Conservation (phyloP, 2,329 filamentous ascomycete genomes). For the Cercospora zeina region DNA sequence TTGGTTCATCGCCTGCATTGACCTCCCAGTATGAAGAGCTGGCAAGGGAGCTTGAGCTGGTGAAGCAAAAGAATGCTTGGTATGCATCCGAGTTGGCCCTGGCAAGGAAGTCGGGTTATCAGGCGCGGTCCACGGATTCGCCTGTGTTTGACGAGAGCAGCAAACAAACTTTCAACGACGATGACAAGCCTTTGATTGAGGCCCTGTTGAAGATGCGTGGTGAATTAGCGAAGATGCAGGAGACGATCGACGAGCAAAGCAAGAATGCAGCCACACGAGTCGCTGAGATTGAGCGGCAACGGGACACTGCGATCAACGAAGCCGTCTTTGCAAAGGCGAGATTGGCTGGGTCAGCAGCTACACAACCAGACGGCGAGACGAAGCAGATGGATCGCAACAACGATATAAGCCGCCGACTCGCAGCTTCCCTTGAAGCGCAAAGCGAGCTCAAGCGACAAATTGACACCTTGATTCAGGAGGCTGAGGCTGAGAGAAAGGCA, state of each 20-base stretch:
- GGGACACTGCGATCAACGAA: conserved; percentile 91
- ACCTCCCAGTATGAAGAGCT: conserved; percentile 70
- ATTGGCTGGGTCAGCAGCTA: conserved; percentile 70
- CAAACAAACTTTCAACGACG: conserved; percentile 80
- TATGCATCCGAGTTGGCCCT: conserved; percentile 93
- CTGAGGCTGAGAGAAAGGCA: conserved; percentile 77
- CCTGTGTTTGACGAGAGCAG: conserved; percentile 74
- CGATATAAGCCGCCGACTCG: conserved; percentile 79
- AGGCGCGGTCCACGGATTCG: conserved; percentile 58
- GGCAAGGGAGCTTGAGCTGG: conserved; percentile 80
- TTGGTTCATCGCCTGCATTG: conserved; percentile 61
- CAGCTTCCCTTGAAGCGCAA: conserved; percentile 74
- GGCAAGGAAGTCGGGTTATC: conserved; percentile 86
- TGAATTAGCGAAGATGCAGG: conserved; percentile 86
- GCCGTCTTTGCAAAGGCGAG: conserved; percentile 94
- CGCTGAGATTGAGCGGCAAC: conserved; percentile 89
- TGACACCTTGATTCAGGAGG: conserved; percentile 66
- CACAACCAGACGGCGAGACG: conserved; percentile 55
- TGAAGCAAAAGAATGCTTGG: conserved; percentile 89
- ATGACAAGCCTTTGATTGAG: conserved; percentile 88
- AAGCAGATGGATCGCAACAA: conserved; percentile 64
- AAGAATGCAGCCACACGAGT: conserved; percentile 82
- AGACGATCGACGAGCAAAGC: conserved; percentile 84
- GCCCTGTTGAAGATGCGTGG: conserved; percentile 87
- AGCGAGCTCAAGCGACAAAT: conserved; percentile 77